A percentile compares a stretch with the other conserved stretches of the same genome.
phyloP scores from a whole-genome alignment of 768 basidiomycete genomes.

The Cystobasidium onofrii region DNA sequence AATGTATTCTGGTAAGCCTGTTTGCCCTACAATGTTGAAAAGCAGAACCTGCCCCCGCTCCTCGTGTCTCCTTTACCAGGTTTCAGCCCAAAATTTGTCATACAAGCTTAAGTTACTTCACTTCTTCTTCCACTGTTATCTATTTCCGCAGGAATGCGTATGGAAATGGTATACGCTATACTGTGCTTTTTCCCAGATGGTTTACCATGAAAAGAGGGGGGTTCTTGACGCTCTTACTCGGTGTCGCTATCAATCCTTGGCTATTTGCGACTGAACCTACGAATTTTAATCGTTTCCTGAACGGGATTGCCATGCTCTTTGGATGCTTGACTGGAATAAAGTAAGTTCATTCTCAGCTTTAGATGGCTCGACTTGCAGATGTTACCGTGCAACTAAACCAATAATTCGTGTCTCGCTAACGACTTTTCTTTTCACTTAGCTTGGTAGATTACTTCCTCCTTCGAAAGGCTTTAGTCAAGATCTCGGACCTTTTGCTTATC shows the following conservation, averaged over 20 bases:
- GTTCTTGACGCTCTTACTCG: neutral
- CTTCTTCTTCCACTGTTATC: constrained; percentile 37
- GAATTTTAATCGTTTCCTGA: neutral
- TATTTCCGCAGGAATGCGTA: constrained; percentile 37
- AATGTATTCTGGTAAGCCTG: constrained; percentile 2
- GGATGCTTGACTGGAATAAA: neutral
- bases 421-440: too few relatives aligned
- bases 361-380: too few relatives aligned
- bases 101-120: too few relatives aligned
- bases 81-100: too few relatives aligned
- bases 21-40: too few relatives aligned
- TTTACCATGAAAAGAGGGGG: constrained; percentile 5
- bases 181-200: neutral
- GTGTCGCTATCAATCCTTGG: constrained; percentile 25
- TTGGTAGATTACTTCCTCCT: constrained; percentile 10
- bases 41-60: too few relatives aligned
- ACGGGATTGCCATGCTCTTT: neutral
- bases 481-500: neutral
- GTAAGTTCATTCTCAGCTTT: too few relatives aligned
- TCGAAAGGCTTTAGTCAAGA: neutral
- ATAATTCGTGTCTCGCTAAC: too few relatives aligned
- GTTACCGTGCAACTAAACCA: too few relatives aligned
- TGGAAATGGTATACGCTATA: neutral
- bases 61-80: too few relatives aligned
- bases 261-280: neutral